Base-by-base conservation (phyloP, 2,329 filamentous ascomycete species). In the Sarocladium oryzae region DNA sequence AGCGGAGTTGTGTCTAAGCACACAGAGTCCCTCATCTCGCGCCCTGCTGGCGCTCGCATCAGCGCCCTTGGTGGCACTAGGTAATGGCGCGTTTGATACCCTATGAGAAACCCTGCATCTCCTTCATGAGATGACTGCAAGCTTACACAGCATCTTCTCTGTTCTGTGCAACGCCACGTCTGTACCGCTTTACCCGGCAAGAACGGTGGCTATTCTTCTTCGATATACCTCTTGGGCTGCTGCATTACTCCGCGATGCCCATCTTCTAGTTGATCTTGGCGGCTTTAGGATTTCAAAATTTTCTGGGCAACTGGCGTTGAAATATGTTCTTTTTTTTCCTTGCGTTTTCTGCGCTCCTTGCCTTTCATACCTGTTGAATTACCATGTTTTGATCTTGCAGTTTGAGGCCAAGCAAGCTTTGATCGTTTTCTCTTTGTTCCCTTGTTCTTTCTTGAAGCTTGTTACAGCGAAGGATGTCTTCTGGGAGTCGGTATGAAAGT, bases 11-110 rank as follows among this genome's bases (percentile, higher is more conserved):
- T 82, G 49, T 70, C 75, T 62, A 82, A 82, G 69, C 79, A 81
- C 61, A 37, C 59, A 51, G 70, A 74, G 55, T 76, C 74, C 57
- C 70, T 85, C 56, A 75, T 85, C 51, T 79, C 82, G 66, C 71
- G 82, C 53, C 74, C 81, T 1, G 79, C 81, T 4, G 82, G 82
- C 51, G 82, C 81, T 23, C 69, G 82, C 56, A 84, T 85, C 65
- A 84, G 80, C 59, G 82, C 82, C 50, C 71, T 85, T 7, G 82
- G 82, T 6, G 71, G 72, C 52, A 68, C 73, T 48, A 76, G 78
- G 56, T 78, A 48, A 48, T 13, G 7, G 8, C 2, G 43, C 23
- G 10, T 4, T 10, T 26, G 20, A 8, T 43, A n/a, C 21, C 21
- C 4, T 10, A 4, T 11, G 21, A 10, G 16, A 48, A 45, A 26